Evolutionary conservation across 768 basidiomycete species (phyloP).

Genomic region (Pleurotus ostreatus): DNA sequence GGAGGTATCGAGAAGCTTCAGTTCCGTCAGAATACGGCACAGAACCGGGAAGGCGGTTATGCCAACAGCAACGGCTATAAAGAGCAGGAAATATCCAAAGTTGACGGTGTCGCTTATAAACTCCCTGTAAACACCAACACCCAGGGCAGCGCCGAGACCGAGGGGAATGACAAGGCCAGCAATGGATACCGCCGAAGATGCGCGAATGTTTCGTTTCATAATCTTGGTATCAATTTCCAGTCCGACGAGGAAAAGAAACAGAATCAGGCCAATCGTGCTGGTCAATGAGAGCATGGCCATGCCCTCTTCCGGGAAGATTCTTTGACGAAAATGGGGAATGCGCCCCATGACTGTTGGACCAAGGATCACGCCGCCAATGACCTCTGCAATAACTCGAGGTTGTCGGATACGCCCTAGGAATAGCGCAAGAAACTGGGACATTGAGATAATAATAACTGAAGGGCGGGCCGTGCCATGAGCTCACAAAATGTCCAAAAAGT

Average conservation of each 20-base stretch:
- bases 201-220: slow-evolving; percentile 57
- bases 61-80: slow-evolving; percentile 78
- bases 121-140: slow-evolving; percentile 69
- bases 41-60: slow-evolving; percentile 83
- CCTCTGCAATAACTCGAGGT: slow-evolving; percentile 91
- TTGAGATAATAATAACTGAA: slow-evolving; percentile 72
- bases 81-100: slow-evolving; percentile 81
- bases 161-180: slow-evolving; percentile 76
- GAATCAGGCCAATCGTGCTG: slow-evolving; percentile 68
- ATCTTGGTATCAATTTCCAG: slow-evolving; percentile 78
- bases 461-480: slow-evolving; percentile 9
- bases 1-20: slow-evolving; percentile 76
- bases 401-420: slow-evolving; percentile 69
- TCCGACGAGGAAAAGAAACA: slow-evolving; percentile 83
- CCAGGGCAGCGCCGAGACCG: slow-evolving; percentile 71
- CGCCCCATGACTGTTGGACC: slow-evolving; percentile 77
- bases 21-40: slow-evolving; percentile 80
- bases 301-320: slow-evolving; percentile 53
- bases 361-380: slow-evolving; percentile 85
- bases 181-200: slow-evolving; percentile 55
- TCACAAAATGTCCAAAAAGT: neutral
- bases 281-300: slow-evolving; percentile 65
- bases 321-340: slow-evolving; percentile 64
- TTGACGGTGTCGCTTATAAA: slow-evolving; percentile 56
- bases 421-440: slow-evolving; percentile 72